Evolutionary conservation across 148 eudicot genomes (phyloP).

Genomic region (Gaultheria prostrata): DNA sequence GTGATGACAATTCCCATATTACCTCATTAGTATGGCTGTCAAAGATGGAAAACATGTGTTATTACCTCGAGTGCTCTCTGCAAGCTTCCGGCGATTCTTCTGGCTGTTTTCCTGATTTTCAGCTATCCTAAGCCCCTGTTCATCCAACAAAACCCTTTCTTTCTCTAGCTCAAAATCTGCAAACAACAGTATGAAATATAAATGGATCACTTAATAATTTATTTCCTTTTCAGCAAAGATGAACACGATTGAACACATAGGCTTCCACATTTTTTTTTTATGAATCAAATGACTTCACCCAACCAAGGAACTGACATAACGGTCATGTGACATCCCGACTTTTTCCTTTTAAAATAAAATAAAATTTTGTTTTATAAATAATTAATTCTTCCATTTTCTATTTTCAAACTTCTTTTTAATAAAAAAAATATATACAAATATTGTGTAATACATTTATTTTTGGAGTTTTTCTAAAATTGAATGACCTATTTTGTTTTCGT

Average conservation of each 20-base stretch:
- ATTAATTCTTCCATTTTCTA: too few species aligned
- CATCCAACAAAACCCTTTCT: slow-evolving; percentile 86
- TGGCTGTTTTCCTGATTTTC: slow-evolving; percentile 98
- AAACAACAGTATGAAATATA: slow-evolving; percentile 11
- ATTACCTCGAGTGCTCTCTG: slow-evolving; percentile 95
- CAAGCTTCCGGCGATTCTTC: slow-evolving; percentile 92
- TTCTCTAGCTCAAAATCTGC: slow-evolving; percentile 95
- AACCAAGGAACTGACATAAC: background rate
- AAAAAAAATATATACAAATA: too few species aligned
- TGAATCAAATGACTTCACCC: background rate
- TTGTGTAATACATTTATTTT: too few species aligned
- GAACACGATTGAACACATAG: background rate
- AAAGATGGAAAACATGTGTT: background rate
- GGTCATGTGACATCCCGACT: too few species aligned
- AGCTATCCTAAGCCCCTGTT: slow-evolving; percentile 93
- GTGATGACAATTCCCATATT: background rate
- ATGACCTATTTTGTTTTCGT: too few species aligned
- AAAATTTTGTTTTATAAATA: too few species aligned
- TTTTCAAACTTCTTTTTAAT: too few species aligned
- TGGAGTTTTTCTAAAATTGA: too few species aligned
- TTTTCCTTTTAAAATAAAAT: too few species aligned
- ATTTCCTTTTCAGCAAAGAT: background rate
- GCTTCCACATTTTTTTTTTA: background rate
- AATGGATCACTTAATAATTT: background rate
- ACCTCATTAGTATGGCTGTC: background rate